Conservation (phyloP, 164 flowering plant species). For the Aristolochia californica region DNA sequence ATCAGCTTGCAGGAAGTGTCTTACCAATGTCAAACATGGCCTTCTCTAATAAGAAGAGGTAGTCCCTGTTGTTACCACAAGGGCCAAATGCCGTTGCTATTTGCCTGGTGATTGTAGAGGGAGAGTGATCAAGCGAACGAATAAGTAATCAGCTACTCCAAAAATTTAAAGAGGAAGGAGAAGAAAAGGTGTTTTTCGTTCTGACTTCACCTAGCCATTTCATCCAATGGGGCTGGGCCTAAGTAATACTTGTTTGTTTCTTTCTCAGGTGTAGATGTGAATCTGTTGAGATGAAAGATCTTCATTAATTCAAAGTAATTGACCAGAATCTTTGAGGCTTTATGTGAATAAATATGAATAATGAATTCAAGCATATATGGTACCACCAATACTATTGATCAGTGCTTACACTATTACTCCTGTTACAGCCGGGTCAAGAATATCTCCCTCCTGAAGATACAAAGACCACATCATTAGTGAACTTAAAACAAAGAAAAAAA, state of each 20-base stretch:
- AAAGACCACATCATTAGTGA: slow-evolving; percentile 1
- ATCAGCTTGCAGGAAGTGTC: background rate
- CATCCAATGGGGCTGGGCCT: slow-evolving; percentile 90
- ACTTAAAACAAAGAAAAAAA: background rate
- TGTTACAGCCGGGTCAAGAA: slow-evolving; percentile 39
- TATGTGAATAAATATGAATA: no score
- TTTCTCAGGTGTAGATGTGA: slow-evolving; percentile 85
- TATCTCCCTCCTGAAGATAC: slow-evolving; percentile 51
- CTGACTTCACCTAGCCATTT: slow-evolving; percentile 67
- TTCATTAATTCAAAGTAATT: no score
- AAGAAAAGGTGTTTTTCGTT: background rate
- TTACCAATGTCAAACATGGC: slow-evolving; percentile 77
- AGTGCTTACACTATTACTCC: slow-evolving; percentile 91
- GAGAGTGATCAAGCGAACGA: background rate
- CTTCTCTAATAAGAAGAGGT: slow-evolving; percentile 75
- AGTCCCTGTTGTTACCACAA: slow-evolving; percentile 90
- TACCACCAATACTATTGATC: no score
- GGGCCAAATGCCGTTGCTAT: slow-evolving; percentile 94
- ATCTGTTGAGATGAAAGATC: slow-evolving; percentile 35
- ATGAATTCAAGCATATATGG: no score
- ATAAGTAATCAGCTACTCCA: background rate
- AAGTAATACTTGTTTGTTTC: slow-evolving; percentile 77
- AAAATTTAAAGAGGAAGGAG: background rate
- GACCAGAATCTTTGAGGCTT: no score
- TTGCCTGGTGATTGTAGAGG: slow-evolving; percentile 40